Evolutionary conservation across 2,329 filamentous ascomycete species (phyloP), one percentile per base, ranked within the genome.

Genomic region (Fusarium citri): DNA sequence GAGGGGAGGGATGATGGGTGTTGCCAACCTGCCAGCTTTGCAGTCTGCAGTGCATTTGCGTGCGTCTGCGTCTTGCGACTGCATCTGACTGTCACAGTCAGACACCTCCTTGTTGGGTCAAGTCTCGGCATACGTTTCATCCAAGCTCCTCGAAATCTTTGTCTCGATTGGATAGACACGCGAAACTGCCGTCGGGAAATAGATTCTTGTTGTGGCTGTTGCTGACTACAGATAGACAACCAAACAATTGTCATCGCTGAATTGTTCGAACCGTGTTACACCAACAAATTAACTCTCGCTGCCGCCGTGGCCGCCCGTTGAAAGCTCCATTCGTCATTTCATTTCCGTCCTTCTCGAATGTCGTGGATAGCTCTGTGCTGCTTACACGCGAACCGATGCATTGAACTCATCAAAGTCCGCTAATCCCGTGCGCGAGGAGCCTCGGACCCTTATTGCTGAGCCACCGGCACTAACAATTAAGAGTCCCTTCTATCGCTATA

Each of bases 101-200:
- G 23, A 42, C 49, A 53, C 61, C 56, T 31, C 63, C 63, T 66
- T 64, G 59, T 57, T 64, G 46, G 62, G 28, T 26, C 34, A 66
- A 68, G 54, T 71, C 63, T 70, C 67, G 67, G 64, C 58, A 59
- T 55, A 55, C 53, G 67, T 70, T 71, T 70, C 67, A 70, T 57
- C 40, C 40, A 68, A 68, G 58, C 26, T 64, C 49, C 54, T 55
- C 45, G n/a, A 58, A 47, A 25, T 62, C 61, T 46, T 46, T 46
- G 53, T 59, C 45, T 58, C 66, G 48, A 70, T 55, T 69, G 57
- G 62, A 64, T 51, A 42, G 54, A 55, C 54, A 64, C 57, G 54
- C 67, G 63, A 69, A 57, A 48, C 41, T 59, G 48, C 49, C 46
- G 54, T 45, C 58, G 48, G 67, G 55, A 47, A 59, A 59, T 59